Conservation (phyloP, 1,284 basidiomycete species). For the Malassezia japonica region DNA sequence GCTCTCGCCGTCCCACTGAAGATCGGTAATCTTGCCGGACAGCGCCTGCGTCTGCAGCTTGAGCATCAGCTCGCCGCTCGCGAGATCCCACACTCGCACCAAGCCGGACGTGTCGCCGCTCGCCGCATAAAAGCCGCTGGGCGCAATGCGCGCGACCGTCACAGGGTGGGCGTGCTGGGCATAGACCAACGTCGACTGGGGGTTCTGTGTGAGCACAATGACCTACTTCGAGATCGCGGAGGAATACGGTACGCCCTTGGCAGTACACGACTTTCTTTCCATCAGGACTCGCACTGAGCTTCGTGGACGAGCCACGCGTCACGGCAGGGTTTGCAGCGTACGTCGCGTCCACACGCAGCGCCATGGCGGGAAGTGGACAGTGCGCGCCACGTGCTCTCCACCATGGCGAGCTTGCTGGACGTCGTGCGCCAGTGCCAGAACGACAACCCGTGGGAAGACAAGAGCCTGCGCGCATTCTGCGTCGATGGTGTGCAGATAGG, state of each 20-base stretch:
- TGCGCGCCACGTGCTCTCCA: slow-evolving; percentile 1
- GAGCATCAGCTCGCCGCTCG: slow-evolving; percentile 72
- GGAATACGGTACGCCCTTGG: slow-evolving; percentile 67
- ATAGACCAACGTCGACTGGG: slow-evolving; percentile 52
- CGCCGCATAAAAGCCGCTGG: slow-evolving; percentile 88
- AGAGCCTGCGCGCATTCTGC: slow-evolving; percentile 24
- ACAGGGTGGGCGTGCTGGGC: slow-evolving; percentile 72
- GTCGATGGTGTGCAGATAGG: slow-evolving; percentile 38
- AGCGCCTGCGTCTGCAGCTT: slow-evolving; percentile 65
- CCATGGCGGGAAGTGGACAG: slow-evolving; percentile 13
- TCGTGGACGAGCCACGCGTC: slow-evolving; percentile 63
- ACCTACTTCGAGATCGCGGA: slow-evolving; percentile 16
- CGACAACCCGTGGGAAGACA: slow-evolving; percentile 37
- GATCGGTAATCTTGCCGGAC: slow-evolving; percentile 76
- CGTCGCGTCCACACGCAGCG: slow-evolving; percentile 3
- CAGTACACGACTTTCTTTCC: slow-evolving; percentile 70
- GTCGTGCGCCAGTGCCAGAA: slow-evolving; percentile 36
- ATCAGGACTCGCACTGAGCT: slow-evolving; percentile 61
- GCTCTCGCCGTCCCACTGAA: slow-evolving; percentile 85
- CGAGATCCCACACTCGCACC: slow-evolving; percentile 81
- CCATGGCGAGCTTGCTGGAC: slow-evolving; percentile 21
- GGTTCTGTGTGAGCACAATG: slow-evolving; percentile 47
- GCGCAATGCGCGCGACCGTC: slow-evolving; percentile 82
- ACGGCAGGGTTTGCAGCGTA: slow-evolving; percentile 37
- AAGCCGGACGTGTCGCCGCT: slow-evolving; percentile 52